phyloP scores from a whole-genome alignment of 495 filamentous ascomycete species.

The Rusavskia elegans region DNA sequence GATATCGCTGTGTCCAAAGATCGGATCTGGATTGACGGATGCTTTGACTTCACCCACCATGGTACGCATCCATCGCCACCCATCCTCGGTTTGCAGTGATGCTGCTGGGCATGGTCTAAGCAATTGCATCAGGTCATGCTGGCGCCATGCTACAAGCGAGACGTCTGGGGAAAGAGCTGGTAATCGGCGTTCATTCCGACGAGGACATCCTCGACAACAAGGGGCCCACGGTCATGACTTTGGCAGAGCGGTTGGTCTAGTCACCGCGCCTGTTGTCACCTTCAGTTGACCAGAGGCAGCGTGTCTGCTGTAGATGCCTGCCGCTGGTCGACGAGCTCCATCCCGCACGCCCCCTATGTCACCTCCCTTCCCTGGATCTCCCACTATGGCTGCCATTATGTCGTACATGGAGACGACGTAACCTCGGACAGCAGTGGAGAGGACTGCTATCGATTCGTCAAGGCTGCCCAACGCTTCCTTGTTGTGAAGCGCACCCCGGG shows the following conservation, averaged over 20 bases:
- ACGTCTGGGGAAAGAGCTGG: conserved; percentile 66
- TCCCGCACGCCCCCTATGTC: conserved; percentile 86
- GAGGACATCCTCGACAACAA: conserved; percentile 92
- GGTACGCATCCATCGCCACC: conserved; percentile 31
- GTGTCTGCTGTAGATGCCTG: conserved; percentile 82
- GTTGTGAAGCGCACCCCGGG: conserved; percentile 92
- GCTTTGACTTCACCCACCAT: conserved; percentile 97
- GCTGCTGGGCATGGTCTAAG: not conserved
- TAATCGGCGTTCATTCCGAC: conserved; percentile 88
- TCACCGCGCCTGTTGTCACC: conserved; percentile 1
- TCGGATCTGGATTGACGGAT: conserved; percentile 93
- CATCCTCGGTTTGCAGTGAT: not conserved
- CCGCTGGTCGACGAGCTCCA: conserved; percentile 73
- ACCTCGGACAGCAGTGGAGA: conserved; percentile 71
- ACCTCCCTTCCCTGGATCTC: conserved; percentile 86
- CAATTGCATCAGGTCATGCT: conserved; percentile 53
- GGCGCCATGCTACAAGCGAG: conserved; percentile 93
- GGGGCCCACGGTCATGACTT: conserved; percentile 91
- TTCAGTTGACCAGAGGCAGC: conserved; percentile 19
- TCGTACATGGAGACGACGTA: conserved; percentile 86
- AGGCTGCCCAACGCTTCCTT: conserved; percentile 76
- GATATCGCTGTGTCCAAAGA: conserved; percentile 45
- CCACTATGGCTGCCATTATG: conserved; percentile 81
- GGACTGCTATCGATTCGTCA: conserved; percentile 96
- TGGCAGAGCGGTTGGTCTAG: conserved; percentile 58